Conservation (phyloP, 2,329 filamentous ascomycete genomes). For the Arthrobotrys iridis region DNA sequence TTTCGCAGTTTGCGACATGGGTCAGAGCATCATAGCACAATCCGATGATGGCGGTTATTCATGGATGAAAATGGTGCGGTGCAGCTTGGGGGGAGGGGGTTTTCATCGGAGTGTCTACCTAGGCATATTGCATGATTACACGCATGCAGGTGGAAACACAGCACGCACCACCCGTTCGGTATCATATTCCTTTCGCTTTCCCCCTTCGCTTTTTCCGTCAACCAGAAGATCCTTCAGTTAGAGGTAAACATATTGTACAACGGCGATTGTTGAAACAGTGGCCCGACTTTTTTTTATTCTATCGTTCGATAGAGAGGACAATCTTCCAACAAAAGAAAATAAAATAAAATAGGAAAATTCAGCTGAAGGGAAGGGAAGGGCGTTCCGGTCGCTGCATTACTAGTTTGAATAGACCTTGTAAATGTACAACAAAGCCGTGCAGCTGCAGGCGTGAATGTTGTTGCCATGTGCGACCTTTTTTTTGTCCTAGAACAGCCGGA, state of each 20-base stretch:
- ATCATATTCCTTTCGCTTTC: background rate
- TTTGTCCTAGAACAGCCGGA: background rate
- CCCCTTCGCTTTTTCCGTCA: background rate
- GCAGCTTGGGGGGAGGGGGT: too few relatives aligned
- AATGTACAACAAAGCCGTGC: too few relatives aligned
- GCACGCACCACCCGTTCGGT: too few relatives aligned
- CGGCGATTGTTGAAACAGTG: background rate
- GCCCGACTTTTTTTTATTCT: background rate
- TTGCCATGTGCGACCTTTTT: too few relatives aligned
- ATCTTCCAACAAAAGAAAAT: background rate
- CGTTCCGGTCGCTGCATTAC: too few relatives aligned
- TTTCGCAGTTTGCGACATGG: background rate
- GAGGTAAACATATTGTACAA: background rate
- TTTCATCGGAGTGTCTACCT: slow-evolving; percentile 10
- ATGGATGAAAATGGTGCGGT: background rate
- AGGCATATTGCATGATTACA: slow-evolving; percentile 24
- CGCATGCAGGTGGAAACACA: slow-evolving; percentile 18
- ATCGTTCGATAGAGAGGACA: background rate
- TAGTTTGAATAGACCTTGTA: too few relatives aligned
- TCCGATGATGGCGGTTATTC: too few relatives aligned
- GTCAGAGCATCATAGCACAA: background rate
- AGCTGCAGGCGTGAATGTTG: slow-evolving; percentile 1
- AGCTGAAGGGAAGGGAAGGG: background rate
- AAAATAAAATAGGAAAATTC: background rate
- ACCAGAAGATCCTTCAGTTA: slow-evolving; percentile 1